Conservation (phyloP, 1,284 basidiomycete species). For the Kwoniella shivajii region DNA sequence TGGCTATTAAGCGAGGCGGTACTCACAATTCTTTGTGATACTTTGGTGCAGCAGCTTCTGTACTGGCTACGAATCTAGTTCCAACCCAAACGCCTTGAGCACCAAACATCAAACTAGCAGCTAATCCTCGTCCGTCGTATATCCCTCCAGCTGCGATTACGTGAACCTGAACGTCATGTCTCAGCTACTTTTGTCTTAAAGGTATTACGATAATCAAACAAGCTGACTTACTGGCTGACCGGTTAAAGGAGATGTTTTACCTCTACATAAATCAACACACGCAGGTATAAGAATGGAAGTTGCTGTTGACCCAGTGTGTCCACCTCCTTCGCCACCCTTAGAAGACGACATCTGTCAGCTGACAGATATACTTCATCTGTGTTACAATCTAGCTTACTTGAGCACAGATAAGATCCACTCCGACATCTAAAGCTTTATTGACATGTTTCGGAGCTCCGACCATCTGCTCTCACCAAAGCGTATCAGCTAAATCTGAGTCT, state of each 20-base stretch:
- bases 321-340: conserved; percentile 76
- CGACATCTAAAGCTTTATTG: conserved; percentile 72
- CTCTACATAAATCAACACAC: conserved; percentile 76
- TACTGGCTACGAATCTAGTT: conserved; percentile 81
- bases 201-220: not conserved
- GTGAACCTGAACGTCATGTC: conserved; percentile 57
- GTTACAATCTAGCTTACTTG: conserved; percentile 61
- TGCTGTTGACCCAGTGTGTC: conserved; percentile 56
- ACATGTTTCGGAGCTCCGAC: conserved; percentile 87
- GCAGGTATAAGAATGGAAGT: conserved; percentile 60
- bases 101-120: conserved; percentile 80
- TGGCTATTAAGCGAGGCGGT: not conserved
- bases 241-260: conserved; percentile 71
- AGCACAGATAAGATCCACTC: conserved; percentile 84
- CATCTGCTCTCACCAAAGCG: conserved; percentile 60
- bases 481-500: conserved; percentile 4
- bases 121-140: conserved; percentile 80
- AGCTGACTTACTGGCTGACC: conserved; percentile 61
- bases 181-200: no score
- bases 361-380: not conserved
- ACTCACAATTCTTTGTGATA: conserved; percentile 71
- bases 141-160: conserved; percentile 85
- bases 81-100: conserved; percentile 88
- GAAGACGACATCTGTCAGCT: no score
- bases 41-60: conserved; percentile 77